These are phyloP conservation scores for Suhomyces emberorum DNA, from an alignment of 805 yeast species.

Conservation along the genomic window DNA sequence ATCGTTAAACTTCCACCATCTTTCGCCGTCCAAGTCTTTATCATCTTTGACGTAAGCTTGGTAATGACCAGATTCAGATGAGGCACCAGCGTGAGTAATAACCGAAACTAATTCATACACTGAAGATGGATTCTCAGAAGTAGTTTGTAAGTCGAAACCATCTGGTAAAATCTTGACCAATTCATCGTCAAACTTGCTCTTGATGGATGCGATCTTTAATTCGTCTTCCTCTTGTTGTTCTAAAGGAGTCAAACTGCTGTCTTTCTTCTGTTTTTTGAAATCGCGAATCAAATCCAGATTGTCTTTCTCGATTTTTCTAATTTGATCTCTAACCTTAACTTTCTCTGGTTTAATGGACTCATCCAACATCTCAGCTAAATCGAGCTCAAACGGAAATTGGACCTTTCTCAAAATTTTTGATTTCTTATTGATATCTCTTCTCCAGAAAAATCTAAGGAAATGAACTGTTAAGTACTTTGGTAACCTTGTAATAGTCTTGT, in stretches of 20 bases:
- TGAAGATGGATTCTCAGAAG: slow-evolving; percentile 82
- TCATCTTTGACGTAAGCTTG: slow-evolving; percentile 83
- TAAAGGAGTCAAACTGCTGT: slow-evolving; percentile 38
- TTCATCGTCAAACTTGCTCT: slow-evolving; percentile 50
- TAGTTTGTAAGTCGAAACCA: slow-evolving; percentile 21
- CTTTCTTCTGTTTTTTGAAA: slow-evolving; percentile 58
- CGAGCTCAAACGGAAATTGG: slow-evolving; percentile 90
- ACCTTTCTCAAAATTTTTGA: slow-evolving; percentile 93
- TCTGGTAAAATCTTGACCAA: slow-evolving; percentile 43
- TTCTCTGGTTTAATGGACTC: slow-evolving; percentile 68
- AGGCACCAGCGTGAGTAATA: slow-evolving; percentile 90
- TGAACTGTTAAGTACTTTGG: slow-evolving; percentile 89
- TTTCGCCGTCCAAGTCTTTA: slow-evolving; percentile 58
- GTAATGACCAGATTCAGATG: slow-evolving; percentile 97
- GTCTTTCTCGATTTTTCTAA: slow-evolving; percentile 72
- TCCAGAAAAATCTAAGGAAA: slow-evolving; percentile 95
- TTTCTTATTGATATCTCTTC: slow-evolving; percentile 83
- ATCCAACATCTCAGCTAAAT: slow-evolving; percentile 79
- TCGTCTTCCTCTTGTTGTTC: slow-evolving; percentile 56
- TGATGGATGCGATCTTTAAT: slow-evolving; percentile 45
- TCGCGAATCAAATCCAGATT: slow-evolving; percentile 70
- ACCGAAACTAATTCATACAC: slow-evolving; percentile 80
- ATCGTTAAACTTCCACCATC: slow-evolving; percentile 95
- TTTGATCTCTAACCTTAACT: slow-evolving; percentile 68
- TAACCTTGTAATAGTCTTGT: slow-evolving; percentile 61